phyloP scores from a whole-genome alignment of 2,329 filamentous ascomycete species.

The Xylariaceae sp. region DNA sequence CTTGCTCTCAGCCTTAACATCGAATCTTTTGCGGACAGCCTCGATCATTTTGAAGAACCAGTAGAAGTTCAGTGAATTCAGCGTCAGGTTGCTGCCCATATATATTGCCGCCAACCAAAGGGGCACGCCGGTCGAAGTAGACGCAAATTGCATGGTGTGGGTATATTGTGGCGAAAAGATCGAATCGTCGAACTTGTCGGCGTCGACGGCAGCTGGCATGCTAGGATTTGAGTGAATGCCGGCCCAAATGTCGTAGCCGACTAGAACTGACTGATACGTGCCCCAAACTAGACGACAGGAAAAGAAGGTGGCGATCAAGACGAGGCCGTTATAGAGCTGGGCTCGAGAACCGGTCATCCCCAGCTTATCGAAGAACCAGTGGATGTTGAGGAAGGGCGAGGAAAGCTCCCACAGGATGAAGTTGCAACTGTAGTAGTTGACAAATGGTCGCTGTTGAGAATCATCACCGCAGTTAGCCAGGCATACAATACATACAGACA shows the following conservation, averaged over 20 bases:
- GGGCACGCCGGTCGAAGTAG: constrained; percentile 60
- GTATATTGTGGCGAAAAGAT: constrained; percentile 45
- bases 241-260: constrained; percentile 73
- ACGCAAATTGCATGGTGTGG: constrained; percentile 59
- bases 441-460: constrained; percentile 70
- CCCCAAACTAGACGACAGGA: constrained; percentile 79
- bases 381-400: constrained; percentile 83
- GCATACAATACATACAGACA: not conserved
- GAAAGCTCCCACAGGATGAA: constrained; percentile 91
- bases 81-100: constrained; percentile 69
- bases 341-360: constrained; percentile 75
- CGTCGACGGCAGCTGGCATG: constrained; percentile 40
- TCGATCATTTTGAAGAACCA: constrained; percentile 90
- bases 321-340: constrained; percentile 79
- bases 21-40: constrained; percentile 78
- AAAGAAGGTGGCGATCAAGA: constrained; percentile 77
- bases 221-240: constrained; percentile 55
- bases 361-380: constrained; percentile 92
- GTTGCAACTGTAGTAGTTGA: constrained; percentile 80
- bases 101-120: constrained; percentile 74
- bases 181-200: constrained; percentile 40
- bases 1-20: constrained; percentile 49
- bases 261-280: constrained; percentile 70
- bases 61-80: constrained; percentile 80
- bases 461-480: not conserved